These are phyloP conservation scores for Candida silvatica DNA, from an alignment of 805 yeast genomes.

Conservation along the genomic window DNA sequence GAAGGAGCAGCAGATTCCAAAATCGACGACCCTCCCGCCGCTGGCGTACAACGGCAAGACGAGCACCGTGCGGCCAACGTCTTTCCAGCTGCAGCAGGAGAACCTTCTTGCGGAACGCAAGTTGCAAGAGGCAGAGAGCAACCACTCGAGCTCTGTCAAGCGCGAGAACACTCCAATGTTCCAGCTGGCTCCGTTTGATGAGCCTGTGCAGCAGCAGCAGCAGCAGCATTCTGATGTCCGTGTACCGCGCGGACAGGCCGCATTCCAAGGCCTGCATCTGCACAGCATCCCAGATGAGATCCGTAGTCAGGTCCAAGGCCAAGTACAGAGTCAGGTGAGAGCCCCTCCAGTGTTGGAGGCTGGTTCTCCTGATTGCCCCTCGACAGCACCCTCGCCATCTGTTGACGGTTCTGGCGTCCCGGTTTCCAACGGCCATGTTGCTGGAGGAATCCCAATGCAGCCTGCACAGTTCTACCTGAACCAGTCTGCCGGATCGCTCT, in stretches of 20 bases:
- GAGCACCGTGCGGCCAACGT: neutral
- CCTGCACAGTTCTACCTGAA: neutral
- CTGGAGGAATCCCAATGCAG: neutral
- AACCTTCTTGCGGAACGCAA: no score
- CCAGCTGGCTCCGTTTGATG: neutral
- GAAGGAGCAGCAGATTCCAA: conserved; percentile 2
- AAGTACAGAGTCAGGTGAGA: no score
- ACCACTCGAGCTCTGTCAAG: conserved; percentile 10
- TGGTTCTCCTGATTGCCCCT: no score
- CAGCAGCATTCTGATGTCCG: neutral
- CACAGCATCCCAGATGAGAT: neutral
- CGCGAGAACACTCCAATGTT: conserved; percentile 11
- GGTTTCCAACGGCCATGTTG: neutral
- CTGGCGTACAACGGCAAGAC: neutral
- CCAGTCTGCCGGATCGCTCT: conserved; percentile 5
- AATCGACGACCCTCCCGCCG: neutral
- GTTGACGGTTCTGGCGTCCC: neutral
- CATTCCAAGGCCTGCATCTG: neutral
- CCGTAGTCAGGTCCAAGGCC: neutral
- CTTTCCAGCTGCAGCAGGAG: neutral
- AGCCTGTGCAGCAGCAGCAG: neutral
- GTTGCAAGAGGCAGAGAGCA: neutral
- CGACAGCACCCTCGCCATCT: no score
- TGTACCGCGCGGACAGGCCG: neutral
- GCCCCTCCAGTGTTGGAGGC: no score